Percentiles rank a stretch among this genome's conserved stretches.
Evolutionary conservation across 116 monocot species (phyloP).

Genomic region (Posidonia oceanica): DNA sequence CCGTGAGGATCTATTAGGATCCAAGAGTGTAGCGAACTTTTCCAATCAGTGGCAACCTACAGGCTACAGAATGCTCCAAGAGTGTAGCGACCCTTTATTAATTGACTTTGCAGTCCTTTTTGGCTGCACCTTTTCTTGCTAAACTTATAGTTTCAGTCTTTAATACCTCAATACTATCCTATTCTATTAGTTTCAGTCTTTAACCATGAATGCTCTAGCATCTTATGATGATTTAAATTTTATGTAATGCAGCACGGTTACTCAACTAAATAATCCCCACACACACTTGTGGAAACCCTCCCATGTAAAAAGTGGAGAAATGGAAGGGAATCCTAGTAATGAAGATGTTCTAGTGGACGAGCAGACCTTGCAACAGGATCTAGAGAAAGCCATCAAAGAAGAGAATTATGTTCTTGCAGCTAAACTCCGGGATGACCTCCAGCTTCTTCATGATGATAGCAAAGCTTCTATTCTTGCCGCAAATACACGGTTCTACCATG

Average conservation of each 20-base stretch:
- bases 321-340: conserved; percentile 31
- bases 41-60: no score
- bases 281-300: neutral
- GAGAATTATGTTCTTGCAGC: conserved; percentile 89
- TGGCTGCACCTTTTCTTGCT: no score
- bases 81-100: no score
- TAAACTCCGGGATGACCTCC: conserved; percentile 68
- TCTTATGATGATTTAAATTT: neutral
- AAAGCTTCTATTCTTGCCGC: conserved; percentile 61
- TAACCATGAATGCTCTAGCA: neutral
- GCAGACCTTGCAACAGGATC: conserved; percentile 49
- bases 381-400: conserved; percentile 65
- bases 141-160: no score
- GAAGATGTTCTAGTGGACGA: conserved; percentile 44
- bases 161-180: no score
- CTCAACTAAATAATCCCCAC: conserved; percentile 3
- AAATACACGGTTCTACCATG: conserved; percentile 66
- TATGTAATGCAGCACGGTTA: conserved; percentile 26
- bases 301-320: conserved; percentile 43
- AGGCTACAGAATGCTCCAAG: no score
- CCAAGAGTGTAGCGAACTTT: no score
- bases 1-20: no score
- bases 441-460: conserved; percentile 58
- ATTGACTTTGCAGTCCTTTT: no score
- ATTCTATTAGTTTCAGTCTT: no score